Evolutionary conservation across 176 grass and related monocot genomes (phyloP), one percentile per base, ranked within the genome.

Genomic region (Oryza australiensis): DNA sequence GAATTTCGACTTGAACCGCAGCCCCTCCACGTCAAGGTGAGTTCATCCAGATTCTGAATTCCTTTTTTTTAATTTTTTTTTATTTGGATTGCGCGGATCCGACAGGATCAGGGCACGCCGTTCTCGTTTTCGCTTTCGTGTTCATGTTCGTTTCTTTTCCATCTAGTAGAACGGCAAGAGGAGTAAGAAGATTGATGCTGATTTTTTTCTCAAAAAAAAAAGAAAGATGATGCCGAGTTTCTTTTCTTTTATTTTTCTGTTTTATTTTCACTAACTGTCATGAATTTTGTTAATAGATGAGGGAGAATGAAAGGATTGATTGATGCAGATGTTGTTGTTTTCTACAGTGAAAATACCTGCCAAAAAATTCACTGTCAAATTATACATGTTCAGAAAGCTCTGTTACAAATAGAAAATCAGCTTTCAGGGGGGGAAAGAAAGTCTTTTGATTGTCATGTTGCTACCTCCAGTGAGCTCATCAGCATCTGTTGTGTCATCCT

Each of bases 1-100:
- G 94, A 93, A 77, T 94, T 94, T 53, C 82, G 88, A 26, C 66
- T 94, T 9, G 74, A 86, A 53, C 26, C 14, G 49, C 35, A 63
- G 40, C 49, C 15, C 79, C 73, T 20, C 26, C 26, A 29, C 46
- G 43, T 51, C 41, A 86, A 90, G 67, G 82, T 88, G 5, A 1
- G 15, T 51, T 1, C 48, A 20, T 51, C 7, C 51, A 14, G 0
- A 49, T 49, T 16, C 15, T 49, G 14, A 15, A 14, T 5, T 64
- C 2, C 4, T 66, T 18, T 48, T 80, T 3, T n/a, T n/a, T n/a
- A n/a, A n/a, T n/a, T n/a, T n/a, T 37, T 49, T 3, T 20, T 83
- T 59, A 74, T 83, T 30, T 18, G 59, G 12, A 74, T 74, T 55
- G 33, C 34, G 34, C 38, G 76, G 64, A 22, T 43, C 59, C 20